phyloP scores from a whole-genome alignment of 306 rosid genomes.

The Casuarina glauca region DNA sequence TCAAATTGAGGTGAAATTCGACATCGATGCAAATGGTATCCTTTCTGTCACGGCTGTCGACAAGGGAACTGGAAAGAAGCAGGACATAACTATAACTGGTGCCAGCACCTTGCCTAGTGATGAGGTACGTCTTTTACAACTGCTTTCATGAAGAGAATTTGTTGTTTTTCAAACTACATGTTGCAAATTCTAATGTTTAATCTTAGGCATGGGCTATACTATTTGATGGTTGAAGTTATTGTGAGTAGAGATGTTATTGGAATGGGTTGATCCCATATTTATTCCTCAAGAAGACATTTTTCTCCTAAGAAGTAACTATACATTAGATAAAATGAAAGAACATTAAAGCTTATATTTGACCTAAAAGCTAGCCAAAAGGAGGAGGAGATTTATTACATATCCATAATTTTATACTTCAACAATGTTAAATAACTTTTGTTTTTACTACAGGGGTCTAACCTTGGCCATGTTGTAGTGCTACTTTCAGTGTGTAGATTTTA shows the following conservation, averaged over 20 bases:
- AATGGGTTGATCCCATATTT: neutral
- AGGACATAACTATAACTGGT: conserved; percentile 92
- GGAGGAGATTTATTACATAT: no score
- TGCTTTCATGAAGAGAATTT: neutral
- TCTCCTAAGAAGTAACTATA: no score
- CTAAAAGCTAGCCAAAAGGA: no score
- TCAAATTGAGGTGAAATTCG: conserved; percentile 95
- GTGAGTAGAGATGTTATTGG: neutral
- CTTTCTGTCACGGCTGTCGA: conserved; percentile 82
- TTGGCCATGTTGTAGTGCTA: no score
- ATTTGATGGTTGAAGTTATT: neutral
- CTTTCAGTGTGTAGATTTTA: no score
- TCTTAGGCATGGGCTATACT: conserved; percentile 37
- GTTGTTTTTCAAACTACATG: neutral
- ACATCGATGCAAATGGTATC: conserved; percentile 91
- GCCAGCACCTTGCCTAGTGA: conserved; percentile 93
- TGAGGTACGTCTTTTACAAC: conserved; percentile 50
- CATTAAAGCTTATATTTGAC: no score
- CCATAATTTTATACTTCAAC: no score
- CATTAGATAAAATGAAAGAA: no score
- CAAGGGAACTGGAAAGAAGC: conserved; percentile 94
- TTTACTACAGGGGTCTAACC: no score
- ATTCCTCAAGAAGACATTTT: neutral
- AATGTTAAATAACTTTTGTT: no score
- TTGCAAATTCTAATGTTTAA: neutral